A percentile compares a stretch with the other conserved stretches of the same genome.
Conservation (phyloP, 345 rosid species). For the Gossypioides kirkii region DNA sequence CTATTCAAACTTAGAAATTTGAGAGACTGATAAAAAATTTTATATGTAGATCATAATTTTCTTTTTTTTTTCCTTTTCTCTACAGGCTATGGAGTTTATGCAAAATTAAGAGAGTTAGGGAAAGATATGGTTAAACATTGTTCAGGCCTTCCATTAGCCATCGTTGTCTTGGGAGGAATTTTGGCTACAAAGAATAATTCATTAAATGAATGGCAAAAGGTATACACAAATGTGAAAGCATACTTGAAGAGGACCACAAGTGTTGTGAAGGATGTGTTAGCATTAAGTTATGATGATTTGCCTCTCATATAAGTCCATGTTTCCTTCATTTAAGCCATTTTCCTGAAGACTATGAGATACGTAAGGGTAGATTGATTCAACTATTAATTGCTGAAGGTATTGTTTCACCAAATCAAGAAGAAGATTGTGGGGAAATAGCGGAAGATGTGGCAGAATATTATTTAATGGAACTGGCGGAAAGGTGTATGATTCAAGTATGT, state of each 20-base stretch:
- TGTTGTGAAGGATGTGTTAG: constrained; percentile 17
- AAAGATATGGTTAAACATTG: too few relatives aligned
- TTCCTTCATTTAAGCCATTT: constrained; percentile 30
- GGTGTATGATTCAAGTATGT: too few relatives aligned
- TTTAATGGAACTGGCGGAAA: too few relatives aligned
- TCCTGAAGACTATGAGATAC: constrained; percentile 28
- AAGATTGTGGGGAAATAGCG: too few relatives aligned
- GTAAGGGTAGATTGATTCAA: constrained; percentile 18
- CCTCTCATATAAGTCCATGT: constrained; percentile 29
- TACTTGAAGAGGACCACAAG: constrained; percentile 10
- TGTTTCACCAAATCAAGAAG: too few relatives aligned
- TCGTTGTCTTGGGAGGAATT: too few relatives aligned
- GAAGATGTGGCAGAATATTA: too few relatives aligned
- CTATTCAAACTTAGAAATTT: too few relatives aligned
- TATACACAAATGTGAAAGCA: constrained; percentile 5
- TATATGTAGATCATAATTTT: too few relatives aligned
- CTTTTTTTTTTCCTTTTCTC: too few relatives aligned
- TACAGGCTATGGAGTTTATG: neutral
- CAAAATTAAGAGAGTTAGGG: constrained; percentile 1
- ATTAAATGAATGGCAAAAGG: neutral
- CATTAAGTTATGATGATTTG: constrained; percentile 29
- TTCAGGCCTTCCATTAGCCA: too few relatives aligned
- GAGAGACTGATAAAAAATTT: too few relatives aligned
- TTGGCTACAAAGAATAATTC: constrained; percentile 9
- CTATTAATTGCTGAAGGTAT: constrained; percentile 52